These are phyloP conservation scores for Eucalyptus cloeziana DNA, from an alignment of 345 rosid genomes.

Conservation along the genomic window DNA sequence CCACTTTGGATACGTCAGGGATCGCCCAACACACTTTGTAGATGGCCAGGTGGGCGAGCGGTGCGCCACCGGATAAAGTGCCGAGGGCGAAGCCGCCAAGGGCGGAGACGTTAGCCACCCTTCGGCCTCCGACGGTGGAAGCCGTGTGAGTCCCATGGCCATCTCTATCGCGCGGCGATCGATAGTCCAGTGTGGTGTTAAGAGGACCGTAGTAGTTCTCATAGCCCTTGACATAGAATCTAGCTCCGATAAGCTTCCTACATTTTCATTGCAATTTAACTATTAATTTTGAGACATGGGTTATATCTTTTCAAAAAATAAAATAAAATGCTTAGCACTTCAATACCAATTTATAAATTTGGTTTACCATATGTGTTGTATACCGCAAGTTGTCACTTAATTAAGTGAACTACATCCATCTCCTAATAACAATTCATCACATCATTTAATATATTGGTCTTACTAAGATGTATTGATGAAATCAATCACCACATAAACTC, in stretches of 20 bases:
- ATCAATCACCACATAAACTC: neutral
- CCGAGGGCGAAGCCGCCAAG: slow-evolving; percentile 65
- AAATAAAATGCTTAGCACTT: neutral
- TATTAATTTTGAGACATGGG: neutral
- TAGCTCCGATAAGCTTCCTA: slow-evolving; percentile 82
- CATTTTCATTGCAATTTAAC: neutral
- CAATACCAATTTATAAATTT: neutral
- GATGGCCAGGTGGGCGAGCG: slow-evolving; percentile 55
- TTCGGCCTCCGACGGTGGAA: slow-evolving; percentile 51
- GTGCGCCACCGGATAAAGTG: slow-evolving; percentile 71
- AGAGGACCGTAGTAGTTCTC: slow-evolving; percentile 23
- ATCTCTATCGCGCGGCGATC: slow-evolving; percentile 58
- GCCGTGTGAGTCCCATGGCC: slow-evolving; percentile 93
- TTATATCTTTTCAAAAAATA: neutral
- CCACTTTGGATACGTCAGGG: slow-evolving; percentile 27
- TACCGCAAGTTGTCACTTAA: neutral
- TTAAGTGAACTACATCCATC: neutral
- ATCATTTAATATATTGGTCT: neutral
- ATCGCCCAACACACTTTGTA: slow-evolving; percentile 85
- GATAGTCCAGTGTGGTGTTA: slow-evolving; percentile 44
- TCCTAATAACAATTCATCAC: neutral
- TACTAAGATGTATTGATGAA: neutral
- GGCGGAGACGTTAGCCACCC: slow-evolving; percentile 28
- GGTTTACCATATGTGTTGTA: neutral
- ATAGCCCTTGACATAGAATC: slow-evolving; percentile 54